Base-by-base conservation (phyloP, 495 filamentous ascomycete species). In the Elaphomyces granulatus region DNA sequence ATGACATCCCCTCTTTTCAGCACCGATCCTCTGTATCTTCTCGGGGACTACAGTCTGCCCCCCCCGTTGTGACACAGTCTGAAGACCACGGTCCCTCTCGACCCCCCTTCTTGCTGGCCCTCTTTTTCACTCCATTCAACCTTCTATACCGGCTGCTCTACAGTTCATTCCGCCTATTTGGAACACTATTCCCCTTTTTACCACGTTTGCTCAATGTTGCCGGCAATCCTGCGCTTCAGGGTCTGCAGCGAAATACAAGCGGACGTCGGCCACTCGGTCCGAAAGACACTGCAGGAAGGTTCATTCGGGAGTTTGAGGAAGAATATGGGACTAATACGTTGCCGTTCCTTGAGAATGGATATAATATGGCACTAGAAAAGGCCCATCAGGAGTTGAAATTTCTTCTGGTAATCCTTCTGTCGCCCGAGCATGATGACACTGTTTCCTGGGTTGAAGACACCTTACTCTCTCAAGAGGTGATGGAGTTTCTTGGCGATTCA, bases 401-500 rank as follows among this genome's bases (percentile, higher is more conserved):
- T 53, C 64, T 98, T 1, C 53, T 96, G 8, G 80, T 94, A 4
- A 64, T 96, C 3, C 67, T 96, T 4, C 55, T 94, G 12, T 85
- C 85, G 1, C 83, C 87, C 0, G 92, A 96, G 48, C 88, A 98
- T 53, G 90, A 95, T 48, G 84, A 94, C 48, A 95, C 83, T 2
- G 70, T 71, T 16, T 64, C 73, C n/a, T 98, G 87, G 64, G 77
- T 90, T 37, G 71, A 71, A 8, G 75, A 88, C 31, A 95, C 86
- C 0, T 71, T 98, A 0, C 67, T 92, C 6, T 70, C 80, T 8
- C 74, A 72, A 14, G 79, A 88, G 34, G 74, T 93, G 2, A 65
- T 78, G 14, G 54, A 64, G 17, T 94, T 82, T 43, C 49, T 96
- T 52, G 80, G 73, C 39, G 70, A 84, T 43, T 69, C 75, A 2